Base-by-base conservation (phyloP, 768 basidiomycete genomes). In the Lepiota brunneoincarnata region DNA sequence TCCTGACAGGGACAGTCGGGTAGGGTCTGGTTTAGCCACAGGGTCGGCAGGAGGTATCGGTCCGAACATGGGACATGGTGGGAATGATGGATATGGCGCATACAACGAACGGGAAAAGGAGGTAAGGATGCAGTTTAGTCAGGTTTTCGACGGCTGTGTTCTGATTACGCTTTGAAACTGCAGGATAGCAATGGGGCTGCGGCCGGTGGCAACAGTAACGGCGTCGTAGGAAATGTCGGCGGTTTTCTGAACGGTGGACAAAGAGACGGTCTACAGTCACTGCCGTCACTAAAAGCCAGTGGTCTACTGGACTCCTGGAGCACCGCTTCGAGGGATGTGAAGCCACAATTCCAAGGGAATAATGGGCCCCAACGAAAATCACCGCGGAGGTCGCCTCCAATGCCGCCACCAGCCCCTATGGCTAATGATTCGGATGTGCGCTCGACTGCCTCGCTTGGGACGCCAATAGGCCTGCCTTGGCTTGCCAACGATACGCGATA, bases 211-310 rank as follows among this genome's bases (percentile, higher is more conserved):
- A 46, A 38, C 31, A 55, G 39, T 41, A 49, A 57, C 39, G 57
- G 58, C 39, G 51, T 10, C 20, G 34, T 34, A 58, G 48, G 64
- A 61, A 59, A 44, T 56, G 36, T 60, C 61, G 39, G 26, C 54
- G 49, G 63, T 56, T 54, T 60, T 48, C 39, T 51, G 38, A 53
- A 58, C 41, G 51, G 59, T 12, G 57, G 53, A 49, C 54, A 62
- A 21, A 53, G 63, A 28, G 71, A 74, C 21, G 67, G 66, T 18
- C 58, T 64, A 28, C 78, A 71, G 58, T 81, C 84, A 17, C 68
- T 90, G 55, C 88, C 88, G 28, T 89, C 88, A 35, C 71, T 90
- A 50, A 89, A 89, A 68, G 81, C 83, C 28, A 87, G 85, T 58
- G 88, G 88, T 18, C 73, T 90, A 41, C 71, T 90, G 37, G 86